phyloP scores from a whole-genome alignment of 2,329 filamentous ascomycete genomes.

The Cryphonectria carpinicola region DNA sequence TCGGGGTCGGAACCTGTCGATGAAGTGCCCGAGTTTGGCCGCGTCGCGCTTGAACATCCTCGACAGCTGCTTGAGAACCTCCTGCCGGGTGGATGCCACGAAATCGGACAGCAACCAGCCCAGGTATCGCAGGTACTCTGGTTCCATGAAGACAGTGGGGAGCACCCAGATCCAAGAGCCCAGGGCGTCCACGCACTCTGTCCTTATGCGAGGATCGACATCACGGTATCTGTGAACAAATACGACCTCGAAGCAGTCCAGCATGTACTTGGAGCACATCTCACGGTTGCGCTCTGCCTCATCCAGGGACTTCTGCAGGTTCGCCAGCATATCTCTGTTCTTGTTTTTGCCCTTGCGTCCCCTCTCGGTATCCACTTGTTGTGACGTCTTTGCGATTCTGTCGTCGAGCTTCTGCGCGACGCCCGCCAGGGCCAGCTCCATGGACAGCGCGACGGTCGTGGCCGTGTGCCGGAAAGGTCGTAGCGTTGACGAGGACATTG shows the following conservation, averaged over 20 bases:
- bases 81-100: constrained; percentile 73
- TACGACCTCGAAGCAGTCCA: constrained; percentile 87
- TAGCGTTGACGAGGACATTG: constrained; percentile 85
- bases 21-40: constrained; percentile 86
- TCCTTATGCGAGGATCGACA: constrained; percentile 84
- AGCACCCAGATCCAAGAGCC: constrained; percentile 87
- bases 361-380: constrained; percentile 78
- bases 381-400: constrained; percentile 74
- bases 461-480: constrained; percentile 94
- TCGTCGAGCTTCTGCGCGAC: constrained; percentile 50
- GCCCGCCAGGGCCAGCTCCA: constrained; percentile 72
- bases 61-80: constrained; percentile 82
- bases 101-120: constrained; percentile 94
- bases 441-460: constrained; percentile 79
- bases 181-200: constrained; percentile 84
- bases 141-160: constrained; percentile 87
- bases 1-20: constrained; percentile 84
- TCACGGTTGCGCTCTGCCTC: constrained; percentile 73
- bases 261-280: constrained; percentile 71
- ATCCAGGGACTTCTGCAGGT: constrained; percentile 72
- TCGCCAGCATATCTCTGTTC: constrained; percentile 78
- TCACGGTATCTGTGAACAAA: constrained; percentile 97
- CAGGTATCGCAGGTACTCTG: constrained; percentile 86
- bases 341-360: constrained; percentile 67
- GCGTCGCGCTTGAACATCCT: constrained; percentile 80